phyloP scores from a whole-genome alignment of 495 filamentous ascomycete genomes.

The Amniculicola lignicola region DNA sequence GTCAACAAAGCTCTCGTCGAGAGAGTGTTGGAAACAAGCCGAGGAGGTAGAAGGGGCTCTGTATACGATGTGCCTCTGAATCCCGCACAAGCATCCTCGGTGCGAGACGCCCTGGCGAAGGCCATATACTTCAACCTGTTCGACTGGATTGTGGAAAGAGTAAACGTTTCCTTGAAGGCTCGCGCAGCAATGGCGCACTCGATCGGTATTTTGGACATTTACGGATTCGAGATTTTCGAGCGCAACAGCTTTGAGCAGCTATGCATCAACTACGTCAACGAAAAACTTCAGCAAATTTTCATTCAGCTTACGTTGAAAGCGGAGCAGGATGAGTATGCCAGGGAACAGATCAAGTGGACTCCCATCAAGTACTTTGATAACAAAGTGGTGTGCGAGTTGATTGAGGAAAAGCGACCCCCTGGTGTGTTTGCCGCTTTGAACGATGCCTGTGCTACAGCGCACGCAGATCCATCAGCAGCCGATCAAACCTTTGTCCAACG shows the following conservation, averaged over 20 bases:
- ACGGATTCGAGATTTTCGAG: slow-evolving; percentile 99
- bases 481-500: slow-evolving; percentile 94
- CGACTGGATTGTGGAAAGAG: slow-evolving; percentile 95
- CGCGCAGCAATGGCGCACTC: slow-evolving; percentile 71
- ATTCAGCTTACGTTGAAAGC: slow-evolving; percentile 96
- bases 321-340: slow-evolving; percentile 96
- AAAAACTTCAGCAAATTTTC: slow-evolving; percentile 99
- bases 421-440: slow-evolving; percentile 96
- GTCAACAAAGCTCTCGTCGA: slow-evolving; percentile 87
- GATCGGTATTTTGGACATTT: slow-evolving; percentile 98
- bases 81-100: slow-evolving; percentile 82
- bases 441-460: slow-evolving; percentile 94
- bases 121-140: slow-evolving; percentile 97
- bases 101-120: slow-evolving; percentile 88
- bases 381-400: slow-evolving; percentile 96
- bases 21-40: slow-evolving; percentile 83
- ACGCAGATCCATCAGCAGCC: slow-evolving; percentile 89
- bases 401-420: slow-evolving; percentile 86
- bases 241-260: slow-evolving; percentile 99
- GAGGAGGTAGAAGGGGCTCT: slow-evolving; percentile 72
- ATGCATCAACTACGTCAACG: slow-evolving; percentile 99
- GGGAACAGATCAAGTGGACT: slow-evolving; percentile 97
- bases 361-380: slow-evolving; percentile 99
- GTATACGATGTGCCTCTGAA: slow-evolving; percentile 93
- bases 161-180: slow-evolving; percentile 85